Evolutionary conservation across 2,329 filamentous ascomycete species (phyloP).

Genomic region (Fusarium duplospermum): DNA sequence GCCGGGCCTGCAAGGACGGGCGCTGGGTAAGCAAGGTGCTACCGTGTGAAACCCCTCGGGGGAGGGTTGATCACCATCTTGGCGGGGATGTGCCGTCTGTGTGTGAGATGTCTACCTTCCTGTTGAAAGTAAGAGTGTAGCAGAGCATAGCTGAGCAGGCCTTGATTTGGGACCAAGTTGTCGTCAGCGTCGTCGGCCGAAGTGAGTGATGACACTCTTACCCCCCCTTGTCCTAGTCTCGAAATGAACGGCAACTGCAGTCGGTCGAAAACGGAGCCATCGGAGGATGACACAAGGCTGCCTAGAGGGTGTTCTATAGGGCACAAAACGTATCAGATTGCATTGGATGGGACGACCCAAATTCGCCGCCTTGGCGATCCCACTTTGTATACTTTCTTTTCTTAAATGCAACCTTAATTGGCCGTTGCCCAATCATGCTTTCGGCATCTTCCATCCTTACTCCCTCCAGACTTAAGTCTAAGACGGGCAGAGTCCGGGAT

Average conservation of each 20-base stretch:
- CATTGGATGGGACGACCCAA: not conserved
- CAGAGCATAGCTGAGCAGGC: not conserved
- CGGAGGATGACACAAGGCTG: not conserved
- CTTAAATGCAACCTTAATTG: conserved; percentile 13
- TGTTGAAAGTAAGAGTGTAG: not conserved
- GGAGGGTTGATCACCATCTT: conserved; percentile 33
- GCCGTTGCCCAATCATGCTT: not conserved
- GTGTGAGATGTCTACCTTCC: not conserved
- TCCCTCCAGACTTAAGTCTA: not conserved
- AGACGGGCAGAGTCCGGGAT: not conserved
- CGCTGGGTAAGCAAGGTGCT: not conserved
- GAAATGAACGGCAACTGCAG: not conserved
- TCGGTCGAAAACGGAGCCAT: not conserved
- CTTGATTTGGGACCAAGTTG: not conserved
- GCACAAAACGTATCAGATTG: not conserved
- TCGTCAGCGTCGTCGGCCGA: not conserved
- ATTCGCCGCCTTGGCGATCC: conserved; percentile 3
- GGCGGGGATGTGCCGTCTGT: conserved; percentile 15
- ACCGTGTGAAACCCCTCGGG: conserved; percentile 18
- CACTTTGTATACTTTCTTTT: conserved; percentile 14
- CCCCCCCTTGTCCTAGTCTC: not conserved
- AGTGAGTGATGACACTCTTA: not conserved
- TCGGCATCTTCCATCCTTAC: not conserved
- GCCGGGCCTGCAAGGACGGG: not conserved
- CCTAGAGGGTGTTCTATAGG: not conserved